phyloP scores from a whole-genome alignment of 495 filamentous ascomycete species.

The Penicillium fimorum region DNA sequence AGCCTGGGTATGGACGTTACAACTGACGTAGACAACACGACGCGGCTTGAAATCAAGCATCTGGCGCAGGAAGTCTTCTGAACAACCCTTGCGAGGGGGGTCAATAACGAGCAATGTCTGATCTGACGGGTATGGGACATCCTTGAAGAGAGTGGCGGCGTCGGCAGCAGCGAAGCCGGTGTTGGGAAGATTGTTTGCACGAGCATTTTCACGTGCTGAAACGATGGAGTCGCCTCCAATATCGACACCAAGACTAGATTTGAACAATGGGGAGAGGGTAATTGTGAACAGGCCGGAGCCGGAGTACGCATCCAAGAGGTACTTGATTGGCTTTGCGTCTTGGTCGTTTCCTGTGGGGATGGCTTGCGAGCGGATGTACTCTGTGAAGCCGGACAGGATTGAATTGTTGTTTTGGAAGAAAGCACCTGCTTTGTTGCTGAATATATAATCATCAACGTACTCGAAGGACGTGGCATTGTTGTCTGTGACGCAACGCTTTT shows the following conservation, averaged over 20 bases:
- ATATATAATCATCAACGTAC: slow-evolving; percentile 80
- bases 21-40: slow-evolving; percentile 89
- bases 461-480: slow-evolving; percentile 76
- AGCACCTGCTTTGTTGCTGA: slow-evolving; percentile 83
- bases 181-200: slow-evolving; percentile 66
- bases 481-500: slow-evolving; percentile 84
- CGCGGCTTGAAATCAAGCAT: slow-evolving; percentile 70
- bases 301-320: slow-evolving; percentile 95
- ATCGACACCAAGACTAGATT: slow-evolving; percentile 65
- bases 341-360: slow-evolving; percentile 42
- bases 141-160: slow-evolving; percentile 75
- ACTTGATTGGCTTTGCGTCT: slow-evolving; percentile 57
- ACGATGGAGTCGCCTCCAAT: slow-evolving; percentile 68
- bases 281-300: slow-evolving; percentile 97
- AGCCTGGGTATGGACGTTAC: slow-evolving; percentile 97
- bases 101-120: slow-evolving; percentile 91
- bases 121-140: slow-evolving; percentile 64
- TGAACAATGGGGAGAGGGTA: slow-evolving; percentile 81
- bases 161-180: slow-evolving; percentile 83
- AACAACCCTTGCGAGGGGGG: slow-evolving; percentile 92
- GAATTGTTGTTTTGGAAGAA: slow-evolving; percentile 99
- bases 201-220: slow-evolving; percentile 75
- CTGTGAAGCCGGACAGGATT: slow-evolving; percentile 86
- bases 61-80: slow-evolving; percentile 77
- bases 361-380: slow-evolving; percentile 83